These are phyloP conservation scores for Ricinus communis DNA, from an alignment of 345 rosid genomes.

Conservation along the genomic window DNA sequence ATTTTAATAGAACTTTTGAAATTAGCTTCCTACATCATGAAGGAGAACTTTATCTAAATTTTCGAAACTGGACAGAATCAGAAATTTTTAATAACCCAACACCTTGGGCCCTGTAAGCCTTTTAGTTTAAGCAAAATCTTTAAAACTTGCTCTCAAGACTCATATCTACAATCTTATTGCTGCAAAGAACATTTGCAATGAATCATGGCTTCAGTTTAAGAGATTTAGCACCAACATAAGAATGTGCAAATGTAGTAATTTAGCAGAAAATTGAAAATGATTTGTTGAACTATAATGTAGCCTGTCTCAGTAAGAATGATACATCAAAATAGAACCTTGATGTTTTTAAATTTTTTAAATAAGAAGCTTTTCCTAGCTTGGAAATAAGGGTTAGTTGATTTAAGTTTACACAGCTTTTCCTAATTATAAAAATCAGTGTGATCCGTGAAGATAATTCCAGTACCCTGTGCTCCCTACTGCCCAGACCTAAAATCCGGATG, in stretches of 20 bases:
- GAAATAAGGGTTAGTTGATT: no score
- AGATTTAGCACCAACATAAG: background rate
- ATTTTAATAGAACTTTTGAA: background rate
- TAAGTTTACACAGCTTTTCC: no score
- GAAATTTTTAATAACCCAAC: background rate
- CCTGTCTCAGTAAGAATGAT: background rate
- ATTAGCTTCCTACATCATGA: background rate
- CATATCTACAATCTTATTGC: background rate
- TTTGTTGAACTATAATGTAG: background rate
- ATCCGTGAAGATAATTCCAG: background rate
- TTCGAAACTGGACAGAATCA: background rate
- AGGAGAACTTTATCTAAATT: background rate
- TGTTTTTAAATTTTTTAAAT: background rate
- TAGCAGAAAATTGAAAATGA: background rate
- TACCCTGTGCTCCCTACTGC: background rate
- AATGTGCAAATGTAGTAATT: background rate
- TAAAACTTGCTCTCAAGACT: background rate
- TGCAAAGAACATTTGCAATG: background rate
- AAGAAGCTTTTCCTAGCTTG: background rate
- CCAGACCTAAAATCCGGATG: background rate
- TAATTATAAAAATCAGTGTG: no score
- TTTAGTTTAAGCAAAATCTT: background rate
- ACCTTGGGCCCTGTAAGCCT: no score
- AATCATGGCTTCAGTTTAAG: no score
- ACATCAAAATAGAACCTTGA: background rate